Conservation (phyloP, 2,329 filamentous ascomycete genomes). For the Thelonectria discophora region DNA sequence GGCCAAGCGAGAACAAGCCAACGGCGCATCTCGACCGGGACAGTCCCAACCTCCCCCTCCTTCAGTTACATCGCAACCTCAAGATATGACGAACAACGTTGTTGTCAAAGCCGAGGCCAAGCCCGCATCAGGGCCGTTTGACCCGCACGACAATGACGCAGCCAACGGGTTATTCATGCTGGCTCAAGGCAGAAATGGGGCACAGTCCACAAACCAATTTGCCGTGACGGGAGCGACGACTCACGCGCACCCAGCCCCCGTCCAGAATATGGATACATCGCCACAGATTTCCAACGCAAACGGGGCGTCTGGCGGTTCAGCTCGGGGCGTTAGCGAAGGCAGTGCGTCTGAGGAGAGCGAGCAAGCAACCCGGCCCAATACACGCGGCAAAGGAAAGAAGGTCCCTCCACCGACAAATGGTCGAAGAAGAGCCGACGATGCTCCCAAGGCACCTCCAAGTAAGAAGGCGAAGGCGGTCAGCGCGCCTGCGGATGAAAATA, state of each 20-base stretch:
- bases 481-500: slow-evolving; percentile 32
- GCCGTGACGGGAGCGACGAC: slow-evolving; percentile 56
- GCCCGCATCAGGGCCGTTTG: slow-evolving; percentile 72
- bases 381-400: slow-evolving; percentile 76
- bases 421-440: slow-evolving; percentile 80
- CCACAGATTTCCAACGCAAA: slow-evolving; percentile 62
- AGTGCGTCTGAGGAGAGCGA: slow-evolving; percentile 79
- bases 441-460: slow-evolving; percentile 67
- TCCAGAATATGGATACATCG: slow-evolving; percentile 53
- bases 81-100: slow-evolving; percentile 57
- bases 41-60: slow-evolving; percentile 52
- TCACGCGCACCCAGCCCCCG: slow-evolving; percentile 58
- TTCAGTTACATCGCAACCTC: slow-evolving; percentile 61
- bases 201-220: slow-evolving; percentile 60
- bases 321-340: slow-evolving; percentile 71
- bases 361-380: slow-evolving; percentile 69
- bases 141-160: slow-evolving; percentile 92
- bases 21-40: slow-evolving; percentile 43
- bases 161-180: slow-evolving; percentile 94
- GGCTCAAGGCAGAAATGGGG: slow-evolving; percentile 73
- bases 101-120: slow-evolving; percentile 59
- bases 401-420: slow-evolving; percentile 66
- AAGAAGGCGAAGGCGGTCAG: slow-evolving; percentile 73
- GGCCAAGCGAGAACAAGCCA: slow-evolving; percentile 64
- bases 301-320: slow-evolving; percentile 54